These are phyloP conservation scores for Rhizophora mangle DNA, from an alignment of 345 rosid genomes.

Conservation along the genomic window DNA sequence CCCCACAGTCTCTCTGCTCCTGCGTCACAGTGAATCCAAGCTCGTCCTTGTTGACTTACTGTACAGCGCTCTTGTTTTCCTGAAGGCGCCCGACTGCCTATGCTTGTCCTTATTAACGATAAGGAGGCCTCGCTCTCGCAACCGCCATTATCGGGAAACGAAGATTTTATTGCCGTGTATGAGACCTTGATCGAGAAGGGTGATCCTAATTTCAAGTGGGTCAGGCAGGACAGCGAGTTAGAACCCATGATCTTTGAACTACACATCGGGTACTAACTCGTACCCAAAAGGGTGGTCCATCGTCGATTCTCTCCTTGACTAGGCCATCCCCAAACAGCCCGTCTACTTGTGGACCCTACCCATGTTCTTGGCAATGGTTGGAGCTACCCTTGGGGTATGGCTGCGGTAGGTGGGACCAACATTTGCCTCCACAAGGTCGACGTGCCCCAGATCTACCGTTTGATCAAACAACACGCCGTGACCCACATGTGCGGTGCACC, in stretches of 20 bases:
- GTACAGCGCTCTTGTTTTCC: neutral
- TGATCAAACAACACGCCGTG: neutral
- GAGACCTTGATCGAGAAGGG: neutral
- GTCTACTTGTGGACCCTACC: constrained; percentile 1
- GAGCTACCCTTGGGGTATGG: neutral
- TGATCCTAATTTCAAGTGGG: neutral
- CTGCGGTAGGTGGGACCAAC: neutral
- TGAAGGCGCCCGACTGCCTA: neutral
- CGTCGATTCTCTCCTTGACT: neutral
- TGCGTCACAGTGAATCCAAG: neutral
- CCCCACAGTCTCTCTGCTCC: neutral
- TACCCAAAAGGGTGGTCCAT: neutral
- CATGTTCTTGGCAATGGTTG: neutral
- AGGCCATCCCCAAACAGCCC: neutral
- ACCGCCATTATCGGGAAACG: neutral
- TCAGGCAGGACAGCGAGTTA: neutral
- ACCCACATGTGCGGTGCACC: constrained; percentile 1
- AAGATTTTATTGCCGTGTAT: neutral
- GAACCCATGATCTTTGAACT: neutral
- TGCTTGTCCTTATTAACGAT: neutral
- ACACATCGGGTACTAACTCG: neutral
- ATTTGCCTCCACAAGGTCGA: neutral
- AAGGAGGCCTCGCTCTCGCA: neutral
- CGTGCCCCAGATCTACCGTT: neutral
- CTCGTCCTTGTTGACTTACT: neutral